A percentile compares a stretch with the other conserved stretches of the same genome.
Conservation (phyloP, 1,284 basidiomycete genomes). For the Cutaneotrichosporon mucoides region DNA sequence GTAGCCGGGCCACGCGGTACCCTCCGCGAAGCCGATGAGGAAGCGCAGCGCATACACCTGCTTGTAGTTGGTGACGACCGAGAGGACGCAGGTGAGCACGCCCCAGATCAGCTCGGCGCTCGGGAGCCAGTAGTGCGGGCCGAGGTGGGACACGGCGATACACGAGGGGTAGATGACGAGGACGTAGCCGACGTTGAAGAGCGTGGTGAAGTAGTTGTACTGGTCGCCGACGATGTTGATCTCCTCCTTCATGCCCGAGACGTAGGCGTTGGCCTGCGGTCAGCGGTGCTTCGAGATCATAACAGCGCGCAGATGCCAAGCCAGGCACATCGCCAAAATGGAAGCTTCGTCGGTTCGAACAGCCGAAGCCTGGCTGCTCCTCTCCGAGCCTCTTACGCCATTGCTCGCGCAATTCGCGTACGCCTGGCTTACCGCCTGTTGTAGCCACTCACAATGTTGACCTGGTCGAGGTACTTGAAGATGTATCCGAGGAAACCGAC, state of each 20-base stretch:
- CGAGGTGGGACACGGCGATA: slow-evolving; percentile 9
- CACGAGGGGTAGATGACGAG: slow-evolving; percentile 11
- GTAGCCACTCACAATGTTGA: slow-evolving; percentile 15
- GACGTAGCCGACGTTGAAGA: slow-evolving; percentile 17
- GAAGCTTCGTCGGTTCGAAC: no score
- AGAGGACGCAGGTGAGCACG: slow-evolving; percentile 13
- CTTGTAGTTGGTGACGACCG: slow-evolving; percentile 2
- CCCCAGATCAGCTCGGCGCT: slow-evolving; percentile 13
- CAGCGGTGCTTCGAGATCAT: neutral
- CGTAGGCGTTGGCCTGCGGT: slow-evolving; percentile 26
- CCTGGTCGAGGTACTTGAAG: slow-evolving; percentile 26
- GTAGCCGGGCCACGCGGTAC: slow-evolving; percentile 14
- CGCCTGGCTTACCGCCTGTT: no score
- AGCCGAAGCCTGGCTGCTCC: neutral
- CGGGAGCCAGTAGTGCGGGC: slow-evolving; percentile 13
- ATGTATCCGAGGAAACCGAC: slow-evolving; percentile 15
- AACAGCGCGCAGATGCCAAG: neutral
- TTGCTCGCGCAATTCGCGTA: neutral
- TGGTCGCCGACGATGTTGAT: slow-evolving; percentile 32
- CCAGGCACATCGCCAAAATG: neutral
- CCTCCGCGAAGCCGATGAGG: slow-evolving; percentile 26
- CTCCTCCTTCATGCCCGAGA: slow-evolving; percentile 25
- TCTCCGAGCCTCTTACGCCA: neutral
- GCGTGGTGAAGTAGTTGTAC: slow-evolving; percentile 23
- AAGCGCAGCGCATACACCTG: slow-evolving; percentile 17